phyloP scores from a whole-genome alignment of 1,284 basidiomycete species.

The Mycosarcoma mackinlayi region DNA sequence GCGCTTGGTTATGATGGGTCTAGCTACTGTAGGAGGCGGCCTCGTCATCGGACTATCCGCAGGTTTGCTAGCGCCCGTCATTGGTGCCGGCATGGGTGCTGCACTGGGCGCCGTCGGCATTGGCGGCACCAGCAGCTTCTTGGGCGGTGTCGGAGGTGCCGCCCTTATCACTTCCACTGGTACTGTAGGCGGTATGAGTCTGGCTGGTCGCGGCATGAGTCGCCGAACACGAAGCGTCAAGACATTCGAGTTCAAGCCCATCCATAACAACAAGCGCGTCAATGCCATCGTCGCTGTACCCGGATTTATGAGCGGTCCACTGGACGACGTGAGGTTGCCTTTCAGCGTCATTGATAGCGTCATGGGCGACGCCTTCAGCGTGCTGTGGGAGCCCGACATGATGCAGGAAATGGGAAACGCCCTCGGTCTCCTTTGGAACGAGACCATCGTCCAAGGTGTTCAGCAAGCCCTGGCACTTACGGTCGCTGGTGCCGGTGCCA shows the following conservation, averaged over 20 bases:
- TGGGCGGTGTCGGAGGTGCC: slow-evolving; percentile 66
- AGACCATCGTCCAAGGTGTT: slow-evolving; percentile 66
- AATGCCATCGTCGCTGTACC: slow-evolving; percentile 65
- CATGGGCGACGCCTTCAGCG: slow-evolving; percentile 66
- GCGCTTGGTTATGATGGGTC: slow-evolving; percentile 66
- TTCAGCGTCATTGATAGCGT: slow-evolving; percentile 67
- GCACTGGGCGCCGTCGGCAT: slow-evolving; percentile 66
- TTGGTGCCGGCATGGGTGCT: slow-evolving; percentile 66
- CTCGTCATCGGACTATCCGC: slow-evolving; percentile 67
- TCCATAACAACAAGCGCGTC: slow-evolving; percentile 68
- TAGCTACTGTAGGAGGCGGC: slow-evolving; percentile 67
- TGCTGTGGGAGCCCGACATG: slow-evolving; percentile 68
- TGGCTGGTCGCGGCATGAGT: slow-evolving; percentile 66
- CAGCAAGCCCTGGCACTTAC: slow-evolving; percentile 66
- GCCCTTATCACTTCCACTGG: slow-evolving; percentile 67
- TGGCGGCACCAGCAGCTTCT: slow-evolving; percentile 62
- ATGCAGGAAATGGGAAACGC: slow-evolving; percentile 69
- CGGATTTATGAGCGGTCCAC: slow-evolving; percentile 63
- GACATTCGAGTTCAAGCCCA: slow-evolving; percentile 66
- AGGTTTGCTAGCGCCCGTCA: slow-evolving; percentile 64
- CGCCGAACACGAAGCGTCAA: slow-evolving; percentile 62
- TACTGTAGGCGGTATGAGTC: slow-evolving; percentile 61
- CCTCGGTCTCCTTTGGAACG: slow-evolving; percentile 67
- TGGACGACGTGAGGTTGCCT: slow-evolving; percentile 64
- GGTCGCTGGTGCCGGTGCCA: slow-evolving; percentile 60